These are phyloP conservation scores for Setaria italica DNA, from an alignment of 202 grass and related monocot species.

Conservation along the genomic window DNA sequence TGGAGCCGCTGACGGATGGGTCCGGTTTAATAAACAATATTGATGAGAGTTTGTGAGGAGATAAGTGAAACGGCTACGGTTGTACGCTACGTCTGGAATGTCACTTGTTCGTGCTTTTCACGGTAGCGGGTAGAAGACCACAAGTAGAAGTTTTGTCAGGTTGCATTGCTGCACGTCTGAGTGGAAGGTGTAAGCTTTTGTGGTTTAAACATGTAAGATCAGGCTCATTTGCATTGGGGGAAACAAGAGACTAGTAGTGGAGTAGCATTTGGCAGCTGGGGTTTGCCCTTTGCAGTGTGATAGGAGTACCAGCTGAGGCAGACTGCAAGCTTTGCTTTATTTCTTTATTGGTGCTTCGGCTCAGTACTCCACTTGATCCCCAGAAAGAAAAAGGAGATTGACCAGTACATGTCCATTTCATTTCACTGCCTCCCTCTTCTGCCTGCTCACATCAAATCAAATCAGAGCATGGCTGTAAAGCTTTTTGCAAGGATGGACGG, in stretches of 20 bases:
- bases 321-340: neutral
- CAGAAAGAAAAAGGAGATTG: constrained; percentile 17
- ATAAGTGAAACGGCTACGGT: too few species aligned
- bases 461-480: constrained; percentile 38
- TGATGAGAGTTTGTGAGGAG: too few species aligned
- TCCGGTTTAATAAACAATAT: too few species aligned
- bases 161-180: neutral
- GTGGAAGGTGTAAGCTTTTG: constrained; percentile 2
- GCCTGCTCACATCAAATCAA: constrained; percentile 46
- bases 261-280: neutral
- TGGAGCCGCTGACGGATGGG: too few species aligned
- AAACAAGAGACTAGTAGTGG: neutral
- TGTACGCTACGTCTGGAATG: too few species aligned
- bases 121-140: constrained; percentile 13
- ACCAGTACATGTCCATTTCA: constrained; percentile 35
- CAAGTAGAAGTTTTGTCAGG: constrained; percentile 24
- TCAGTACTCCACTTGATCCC: constrained; percentile 22
- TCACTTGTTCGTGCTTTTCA: neutral
- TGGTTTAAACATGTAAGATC: neutral
- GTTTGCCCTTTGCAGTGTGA: neutral
- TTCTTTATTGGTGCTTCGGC: neutral
- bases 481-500: neutral
- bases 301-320: neutral
- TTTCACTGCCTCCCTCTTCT: constrained; percentile 4
- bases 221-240: too few species aligned